Evolutionary conservation across 2,329 filamentous ascomycete genomes (phyloP), one percentile per base, ranked within the genome.

Genomic region (Colletotrichum sp.): DNA sequence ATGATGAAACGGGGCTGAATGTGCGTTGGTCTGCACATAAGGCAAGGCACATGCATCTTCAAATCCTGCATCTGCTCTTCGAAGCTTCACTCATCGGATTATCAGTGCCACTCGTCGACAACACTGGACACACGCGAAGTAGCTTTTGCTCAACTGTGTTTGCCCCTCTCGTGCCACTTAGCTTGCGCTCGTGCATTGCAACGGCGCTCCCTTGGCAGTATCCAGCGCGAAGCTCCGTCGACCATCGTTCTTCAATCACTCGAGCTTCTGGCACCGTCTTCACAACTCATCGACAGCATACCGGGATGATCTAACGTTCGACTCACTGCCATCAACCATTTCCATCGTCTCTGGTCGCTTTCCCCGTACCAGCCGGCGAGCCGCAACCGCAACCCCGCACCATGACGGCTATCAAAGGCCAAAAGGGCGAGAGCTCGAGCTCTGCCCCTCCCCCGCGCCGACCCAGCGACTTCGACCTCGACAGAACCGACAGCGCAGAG

Each of bases 401-500:
- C 62, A 77, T 77, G 76, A 74, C 76, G 70, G 69, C 48, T 22
- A 61, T 55, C 65, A 76, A 76, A 43, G 70, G 62, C 32, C 65
- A 69, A 64, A 60, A 48, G 74, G 48, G 74, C 66, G 61, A 36
- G 22, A 71, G 70, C 74, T 74, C 61, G 30, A 61, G 58, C 52
- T 64, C 22, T 76, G 66, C 72, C 67, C 75, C 72, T 75, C 75
- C 71, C 70, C 61, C 55, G 48, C 71, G 48, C 61, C 71, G 60
- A 62, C 52, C 62, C 52, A 66, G 58, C 71, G 61, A 64, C 25
- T 56, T 66, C 36, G 66, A 75, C 66, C 68, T 75, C 64, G 56
- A 70, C 56, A 69, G 55, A 70, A 74, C 71, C 15, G 78, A 77
- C 60, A 78, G 78, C 30, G 78, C 79, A 52, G 74, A 82, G 25